phyloP scores from a whole-genome alignment of 768 basidiomycete species.

The Podaxis carcinomalis region DNA sequence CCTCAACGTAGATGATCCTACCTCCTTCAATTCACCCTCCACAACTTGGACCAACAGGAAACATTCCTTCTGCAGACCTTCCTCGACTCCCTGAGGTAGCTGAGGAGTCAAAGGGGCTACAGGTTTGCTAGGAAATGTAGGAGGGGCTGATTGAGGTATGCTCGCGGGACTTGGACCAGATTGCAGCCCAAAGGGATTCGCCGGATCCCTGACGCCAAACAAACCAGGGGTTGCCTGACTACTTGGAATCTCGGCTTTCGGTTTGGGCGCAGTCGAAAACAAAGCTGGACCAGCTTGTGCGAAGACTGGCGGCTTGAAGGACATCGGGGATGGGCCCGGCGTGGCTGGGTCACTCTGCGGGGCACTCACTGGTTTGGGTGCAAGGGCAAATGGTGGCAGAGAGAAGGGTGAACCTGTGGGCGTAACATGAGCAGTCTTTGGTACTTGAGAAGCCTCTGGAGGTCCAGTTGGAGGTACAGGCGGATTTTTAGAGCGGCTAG shows the following conservation, averaged over 20 bases:
- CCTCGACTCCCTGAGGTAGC: slow-evolving; percentile 30
- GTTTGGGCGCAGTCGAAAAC: background rate
- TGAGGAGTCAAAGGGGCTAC: slow-evolving; percentile 11
- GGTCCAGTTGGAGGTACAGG: background rate
- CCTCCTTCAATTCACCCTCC: slow-evolving; percentile 51
- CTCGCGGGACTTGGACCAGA: background rate
- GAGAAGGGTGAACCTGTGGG: slow-evolving; percentile 7
- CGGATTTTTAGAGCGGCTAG: background rate
- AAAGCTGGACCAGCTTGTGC: background rate
- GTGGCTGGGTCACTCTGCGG: background rate
- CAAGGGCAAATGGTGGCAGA: slow-evolving; percentile 2
- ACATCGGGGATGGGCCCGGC: background rate
- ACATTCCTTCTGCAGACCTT: slow-evolving; percentile 71
- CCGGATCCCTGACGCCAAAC: background rate
- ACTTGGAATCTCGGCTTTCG: background rate
- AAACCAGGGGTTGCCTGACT: background rate
- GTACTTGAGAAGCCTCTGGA: background rate
- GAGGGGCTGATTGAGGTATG: background rate
- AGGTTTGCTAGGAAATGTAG: slow-evolving; percentile 1
- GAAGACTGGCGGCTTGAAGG: background rate
- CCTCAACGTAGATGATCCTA: slow-evolving; percentile 29
- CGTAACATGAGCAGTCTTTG: background rate
- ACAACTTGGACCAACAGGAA: slow-evolving; percentile 41
- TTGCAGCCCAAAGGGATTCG: background rate
- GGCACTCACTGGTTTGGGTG: background rate